phyloP scores from a whole-genome alignment of 768 basidiomycete genomes.

The Lyophyllum semitale region DNA sequence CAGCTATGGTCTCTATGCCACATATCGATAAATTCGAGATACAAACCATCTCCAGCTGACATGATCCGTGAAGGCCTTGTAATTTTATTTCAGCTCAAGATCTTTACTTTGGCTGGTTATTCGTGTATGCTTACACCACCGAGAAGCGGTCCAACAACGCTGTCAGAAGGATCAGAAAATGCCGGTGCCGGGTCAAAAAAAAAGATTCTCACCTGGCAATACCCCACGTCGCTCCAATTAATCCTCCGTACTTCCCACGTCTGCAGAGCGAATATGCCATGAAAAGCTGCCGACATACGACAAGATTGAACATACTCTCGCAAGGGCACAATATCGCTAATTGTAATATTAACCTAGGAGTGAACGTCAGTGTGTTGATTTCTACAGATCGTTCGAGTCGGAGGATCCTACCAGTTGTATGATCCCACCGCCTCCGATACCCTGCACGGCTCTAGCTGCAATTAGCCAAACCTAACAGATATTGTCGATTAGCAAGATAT shows the following conservation, averaged over 20 bases:
- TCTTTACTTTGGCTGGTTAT: not conserved
- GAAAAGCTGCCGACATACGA: not conserved
- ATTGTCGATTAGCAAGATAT: not conserved
- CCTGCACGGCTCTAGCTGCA: conserved; percentile 76
- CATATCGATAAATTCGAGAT: not conserved
- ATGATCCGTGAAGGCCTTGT: conserved; percentile 69
- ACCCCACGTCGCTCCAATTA: conserved; percentile 82
- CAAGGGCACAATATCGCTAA: conserved; percentile 82
- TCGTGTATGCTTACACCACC: conserved; percentile 62
- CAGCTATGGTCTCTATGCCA: not conserved
- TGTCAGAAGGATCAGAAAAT: conserved; percentile 19
- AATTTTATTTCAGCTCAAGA: not conserved
- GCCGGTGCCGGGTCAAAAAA: not conserved
- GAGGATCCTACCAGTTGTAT: conserved; percentile 60
- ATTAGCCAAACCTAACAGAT: conserved; percentile 63
- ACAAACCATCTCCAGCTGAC: conserved; percentile 77
- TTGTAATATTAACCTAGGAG: conserved; percentile 63
- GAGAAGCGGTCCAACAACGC: conserved; percentile 75
- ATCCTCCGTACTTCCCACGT: conserved; percentile 77
- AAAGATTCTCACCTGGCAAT: conserved; percentile 40
- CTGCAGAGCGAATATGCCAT: conserved; percentile 29
- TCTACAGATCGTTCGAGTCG: not conserved
- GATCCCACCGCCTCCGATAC: conserved; percentile 82
- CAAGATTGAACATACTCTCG: conserved; percentile 56
- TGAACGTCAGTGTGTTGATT: not conserved